These are phyloP conservation scores for Fusarium lateritium DNA, from an alignment of 2,329 filamentous ascomycete genomes.

Conservation along the genomic window DNA sequence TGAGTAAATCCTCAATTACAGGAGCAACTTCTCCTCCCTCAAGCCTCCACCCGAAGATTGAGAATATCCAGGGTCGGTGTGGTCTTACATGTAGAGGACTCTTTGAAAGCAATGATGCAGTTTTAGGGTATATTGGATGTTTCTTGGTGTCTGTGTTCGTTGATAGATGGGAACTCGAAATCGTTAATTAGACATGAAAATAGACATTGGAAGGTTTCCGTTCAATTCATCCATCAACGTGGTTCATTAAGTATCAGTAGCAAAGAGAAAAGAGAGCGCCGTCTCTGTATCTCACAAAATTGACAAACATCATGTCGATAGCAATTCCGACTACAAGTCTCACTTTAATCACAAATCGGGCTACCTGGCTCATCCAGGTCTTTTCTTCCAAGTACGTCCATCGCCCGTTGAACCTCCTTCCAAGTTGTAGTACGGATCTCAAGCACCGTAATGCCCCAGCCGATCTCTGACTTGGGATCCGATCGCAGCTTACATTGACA, in stretches of 20 bases:
- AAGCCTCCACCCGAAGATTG: background rate
- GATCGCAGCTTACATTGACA: constrained; percentile 50
- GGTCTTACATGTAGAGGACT: background rate
- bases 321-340: background rate
- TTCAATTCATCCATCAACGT: background rate
- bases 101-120: background rate
- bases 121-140: background rate
- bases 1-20: background rate
- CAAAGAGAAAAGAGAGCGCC: background rate
- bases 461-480: constrained; percentile 39
- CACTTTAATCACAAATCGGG: background rate
- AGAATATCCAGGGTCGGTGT: background rate
- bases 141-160: background rate
- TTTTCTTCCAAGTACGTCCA: constrained; percentile 48
- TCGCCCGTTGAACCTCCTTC: constrained; percentile 49
- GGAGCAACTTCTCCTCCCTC: background rate
- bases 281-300: constrained; percentile 4
- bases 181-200: background rate
- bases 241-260: background rate
- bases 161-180: background rate
- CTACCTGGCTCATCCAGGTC: constrained; percentile 46
- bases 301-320: background rate
- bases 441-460: constrained; percentile 48
- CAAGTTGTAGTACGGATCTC: constrained; percentile 49
- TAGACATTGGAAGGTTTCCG: background rate